Evolutionary conservation across 2,329 filamentous ascomycete species (phyloP), one percentile per base, ranked within the genome.

Genomic region (Colletotrichum echinochloae): DNA sequence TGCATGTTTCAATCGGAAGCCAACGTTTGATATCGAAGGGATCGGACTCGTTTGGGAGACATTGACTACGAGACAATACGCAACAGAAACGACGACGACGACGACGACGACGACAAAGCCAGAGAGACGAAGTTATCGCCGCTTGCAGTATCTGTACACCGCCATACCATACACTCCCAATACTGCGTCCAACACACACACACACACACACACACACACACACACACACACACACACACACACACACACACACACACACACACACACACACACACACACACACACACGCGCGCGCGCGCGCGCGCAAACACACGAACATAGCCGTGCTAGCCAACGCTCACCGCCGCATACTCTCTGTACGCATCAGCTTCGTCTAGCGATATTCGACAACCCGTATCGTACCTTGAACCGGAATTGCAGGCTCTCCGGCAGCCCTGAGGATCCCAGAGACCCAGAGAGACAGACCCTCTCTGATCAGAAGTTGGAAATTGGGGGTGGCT

Each of bases 321-420:
- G n/a, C n/a, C n/a, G n/a, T n/a, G n/a, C n/a, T n/a, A n/a, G n/a
- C 30, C 57, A 12, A 52, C 23, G 39, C 46, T 61, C 44, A 39
- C 59, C 59, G 59, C 23, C 14, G 26, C 57, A 18, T 20, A 18
- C 14, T 39, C 41, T n/a, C 20, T 11, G 23, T 8, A 48, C 28
- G 44, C 12, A 35, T 20, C 41, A 49, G 30, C 20, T 23, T 6
- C 11, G 35, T 6, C 37, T 69, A 49, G 57, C 33, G 49, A 60
- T 55, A 51, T 60, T 59, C 51, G 41, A 61, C 63, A 39, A 55
- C 30, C 59, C 67, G 67, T 56, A 59, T 37, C 59, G 49, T 48
- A 49, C 52, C 66, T 49, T 64, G n/a, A 49, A 67, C 62, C 67
- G 67, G 67, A 62, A 70, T 70, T 67, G 37, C 57, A 70, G 56